Evolutionary conservation across 2,329 filamentous ascomycete genomes (phyloP).

Genomic region (Scedosporium aurantiacum): DNA sequence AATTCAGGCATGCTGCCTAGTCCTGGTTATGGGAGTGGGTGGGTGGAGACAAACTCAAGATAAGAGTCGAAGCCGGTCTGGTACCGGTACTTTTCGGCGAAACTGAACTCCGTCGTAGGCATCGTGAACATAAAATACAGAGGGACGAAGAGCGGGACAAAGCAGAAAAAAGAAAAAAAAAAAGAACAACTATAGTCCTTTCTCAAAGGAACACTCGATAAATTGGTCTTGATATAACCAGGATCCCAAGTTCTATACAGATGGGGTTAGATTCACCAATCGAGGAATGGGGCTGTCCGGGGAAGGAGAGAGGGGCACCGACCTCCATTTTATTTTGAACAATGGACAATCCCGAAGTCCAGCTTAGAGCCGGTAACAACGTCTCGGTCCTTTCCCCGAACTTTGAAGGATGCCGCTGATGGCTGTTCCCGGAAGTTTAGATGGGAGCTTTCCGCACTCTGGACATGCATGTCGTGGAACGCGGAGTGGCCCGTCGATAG

Average conservation of each 20-base stretch:
- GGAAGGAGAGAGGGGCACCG: too few species aligned
- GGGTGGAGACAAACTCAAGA: slow-evolving; percentile 50
- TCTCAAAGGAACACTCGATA: too few species aligned
- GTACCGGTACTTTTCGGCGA: slow-evolving; percentile 56
- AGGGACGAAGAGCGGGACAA: background rate
- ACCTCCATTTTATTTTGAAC: too few species aligned
- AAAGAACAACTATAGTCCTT: background rate
- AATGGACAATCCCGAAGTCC: too few species aligned
- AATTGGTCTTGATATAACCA: too few species aligned
- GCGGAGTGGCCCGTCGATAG: background rate
- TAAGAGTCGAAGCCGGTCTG: slow-evolving; percentile 69
- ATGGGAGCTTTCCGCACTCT: slow-evolving; percentile 3
- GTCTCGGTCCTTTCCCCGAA: background rate
- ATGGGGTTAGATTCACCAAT: too few species aligned
- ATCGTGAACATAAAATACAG: slow-evolving; percentile 19
- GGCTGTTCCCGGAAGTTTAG: background rate
- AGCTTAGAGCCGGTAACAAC: background rate
- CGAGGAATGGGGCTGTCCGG: too few species aligned
- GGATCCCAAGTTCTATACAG: too few species aligned
- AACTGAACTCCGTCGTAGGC: slow-evolving; percentile 37
- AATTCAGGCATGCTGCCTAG: too few species aligned
- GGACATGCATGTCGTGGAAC: background rate
- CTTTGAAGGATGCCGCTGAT: background rate
- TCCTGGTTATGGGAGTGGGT: too few species aligned
- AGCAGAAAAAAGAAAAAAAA: too few species aligned